Evolutionary conservation across 2,329 filamentous ascomycete genomes (phyloP).

Genomic region (Aspergillus sp.): DNA sequence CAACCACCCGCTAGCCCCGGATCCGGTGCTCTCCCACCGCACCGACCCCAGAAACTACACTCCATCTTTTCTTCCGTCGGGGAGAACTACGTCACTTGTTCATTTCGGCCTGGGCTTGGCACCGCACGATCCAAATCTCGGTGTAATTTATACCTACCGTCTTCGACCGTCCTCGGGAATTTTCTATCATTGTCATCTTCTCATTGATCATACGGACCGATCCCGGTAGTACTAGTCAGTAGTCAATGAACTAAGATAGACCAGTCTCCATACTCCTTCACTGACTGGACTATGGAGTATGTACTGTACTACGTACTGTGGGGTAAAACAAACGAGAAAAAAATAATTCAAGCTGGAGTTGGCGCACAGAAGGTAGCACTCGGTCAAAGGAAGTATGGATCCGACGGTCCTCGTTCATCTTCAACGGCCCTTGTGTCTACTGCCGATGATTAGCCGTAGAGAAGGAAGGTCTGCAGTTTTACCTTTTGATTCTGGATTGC

Average conservation of each 20-base stretch:
- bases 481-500: too few species aligned
- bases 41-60: too few species aligned
- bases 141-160: neutral
- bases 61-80: too few species aligned
- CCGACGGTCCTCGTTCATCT: too few species aligned
- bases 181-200: neutral
- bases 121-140: neutral
- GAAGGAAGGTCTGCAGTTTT: neutral
- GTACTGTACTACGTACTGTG: too few species aligned
- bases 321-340: too few species aligned
- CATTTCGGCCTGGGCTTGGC: neutral
- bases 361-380: too few species aligned
- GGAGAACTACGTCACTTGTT: neutral
- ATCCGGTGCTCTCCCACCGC: neutral
- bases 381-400: too few species aligned
- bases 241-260: too few species aligned
- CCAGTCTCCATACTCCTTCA: too few species aligned
- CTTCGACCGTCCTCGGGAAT: neutral
- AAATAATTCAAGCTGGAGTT: too few species aligned
- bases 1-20: neutral
- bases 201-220: neutral
- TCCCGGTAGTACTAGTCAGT: neutral
- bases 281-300: too few species aligned
- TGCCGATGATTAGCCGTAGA: conserved; percentile 12
- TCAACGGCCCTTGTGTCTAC: neutral